phyloP scores from a whole-genome alignment of 2,329 filamentous ascomycete genomes.

The Elsinoe ampelina region DNA sequence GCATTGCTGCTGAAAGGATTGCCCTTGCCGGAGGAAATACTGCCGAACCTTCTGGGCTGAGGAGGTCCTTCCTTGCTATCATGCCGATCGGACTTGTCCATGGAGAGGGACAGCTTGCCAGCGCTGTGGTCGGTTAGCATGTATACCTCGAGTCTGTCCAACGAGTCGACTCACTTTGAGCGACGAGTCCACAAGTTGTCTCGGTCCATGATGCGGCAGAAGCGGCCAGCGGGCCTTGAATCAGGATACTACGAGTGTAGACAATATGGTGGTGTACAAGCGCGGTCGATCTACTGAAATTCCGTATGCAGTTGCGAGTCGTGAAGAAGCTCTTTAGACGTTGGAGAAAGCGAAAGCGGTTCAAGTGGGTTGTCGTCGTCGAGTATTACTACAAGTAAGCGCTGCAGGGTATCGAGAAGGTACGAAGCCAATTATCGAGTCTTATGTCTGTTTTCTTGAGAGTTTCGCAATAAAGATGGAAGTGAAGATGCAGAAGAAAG shows the following conservation, averaged over 20 bases:
- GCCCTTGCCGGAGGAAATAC: slow-evolving; percentile 59
- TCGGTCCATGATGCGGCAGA: slow-evolving; percentile 17
- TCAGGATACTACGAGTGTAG: not conserved
- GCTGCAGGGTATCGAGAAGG: not conserved
- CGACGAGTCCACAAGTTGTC: slow-evolving; percentile 63
- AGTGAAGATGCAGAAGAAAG: slow-evolving; percentile 5
- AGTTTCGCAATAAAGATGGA: not conserved
- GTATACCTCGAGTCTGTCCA: not conserved
- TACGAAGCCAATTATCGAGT: not conserved
- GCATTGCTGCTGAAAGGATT: slow-evolving; percentile 74
- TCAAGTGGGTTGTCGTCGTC: slow-evolving; percentile 1
- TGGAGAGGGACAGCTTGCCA: slow-evolving; percentile 86
- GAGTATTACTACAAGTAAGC: not conserved
- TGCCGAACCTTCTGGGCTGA: slow-evolving; percentile 60
- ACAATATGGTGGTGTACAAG: not conserved
- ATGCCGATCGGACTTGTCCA: slow-evolving; percentile 48
- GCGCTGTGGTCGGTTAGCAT: slow-evolving; percentile 42
- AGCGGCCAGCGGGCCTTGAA: slow-evolving; percentile 9
- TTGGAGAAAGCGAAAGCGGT: slow-evolving; percentile 9
- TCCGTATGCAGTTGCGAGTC: slow-evolving; percentile 25
- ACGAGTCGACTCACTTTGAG: slow-evolving; percentile 56
- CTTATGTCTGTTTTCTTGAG: not conserved
- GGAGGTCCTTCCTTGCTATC: slow-evolving; percentile 41
- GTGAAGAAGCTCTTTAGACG: slow-evolving; percentile 6
- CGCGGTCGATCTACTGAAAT: not conserved